A percentile compares a stretch with the other conserved stretches of the same genome.
Conservation (phyloP, 1,139 yeast genomes). For the Yamadazyma songkhlaensis region DNA sequence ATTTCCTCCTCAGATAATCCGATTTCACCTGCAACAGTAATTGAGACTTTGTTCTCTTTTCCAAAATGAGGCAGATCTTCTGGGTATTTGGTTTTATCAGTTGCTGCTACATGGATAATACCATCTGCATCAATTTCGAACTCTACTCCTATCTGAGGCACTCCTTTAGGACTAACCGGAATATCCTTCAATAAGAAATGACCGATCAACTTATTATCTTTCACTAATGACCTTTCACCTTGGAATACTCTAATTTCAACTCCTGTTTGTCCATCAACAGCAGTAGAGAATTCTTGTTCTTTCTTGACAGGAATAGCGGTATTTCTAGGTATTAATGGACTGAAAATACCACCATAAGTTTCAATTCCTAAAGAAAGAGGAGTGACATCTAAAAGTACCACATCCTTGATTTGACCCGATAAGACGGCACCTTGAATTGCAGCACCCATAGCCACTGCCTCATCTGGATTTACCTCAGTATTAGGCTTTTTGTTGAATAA, state of each 20-base stretch:
- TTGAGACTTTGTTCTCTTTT: constrained; percentile 45
- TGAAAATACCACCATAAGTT: constrained; percentile 77
- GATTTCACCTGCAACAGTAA: constrained; percentile 68
- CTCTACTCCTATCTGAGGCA: constrained; percentile 69
- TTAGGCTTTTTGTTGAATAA: constrained; percentile 60
- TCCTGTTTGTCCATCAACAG: constrained; percentile 82
- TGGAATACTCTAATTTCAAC: constrained; percentile 77
- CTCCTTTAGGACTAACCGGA: constrained; percentile 72
- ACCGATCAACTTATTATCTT: constrained; percentile 71
- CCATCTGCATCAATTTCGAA: constrained; percentile 85
- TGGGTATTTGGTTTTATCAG: constrained; percentile 57
- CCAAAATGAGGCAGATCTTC: constrained; percentile 26
- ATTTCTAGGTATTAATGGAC: constrained; percentile 73
- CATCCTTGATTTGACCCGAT: constrained; percentile 68
- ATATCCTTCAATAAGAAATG: constrained; percentile 66
- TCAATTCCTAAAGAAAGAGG: constrained; percentile 79
- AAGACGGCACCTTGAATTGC: constrained; percentile 81
- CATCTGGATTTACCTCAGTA: constrained; percentile 74
- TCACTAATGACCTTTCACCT: constrained; percentile 74
- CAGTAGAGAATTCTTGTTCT: constrained; percentile 73
- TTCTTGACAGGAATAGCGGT: constrained; percentile 73
- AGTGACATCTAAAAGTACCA: constrained; percentile 72
- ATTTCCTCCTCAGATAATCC: constrained; percentile 68
- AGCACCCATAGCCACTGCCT: constrained; percentile 82
- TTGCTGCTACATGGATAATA: constrained; percentile 70